phyloP scores from a whole-genome alignment of 345 rosid genomes.

The Salix koriyanagi region DNA sequence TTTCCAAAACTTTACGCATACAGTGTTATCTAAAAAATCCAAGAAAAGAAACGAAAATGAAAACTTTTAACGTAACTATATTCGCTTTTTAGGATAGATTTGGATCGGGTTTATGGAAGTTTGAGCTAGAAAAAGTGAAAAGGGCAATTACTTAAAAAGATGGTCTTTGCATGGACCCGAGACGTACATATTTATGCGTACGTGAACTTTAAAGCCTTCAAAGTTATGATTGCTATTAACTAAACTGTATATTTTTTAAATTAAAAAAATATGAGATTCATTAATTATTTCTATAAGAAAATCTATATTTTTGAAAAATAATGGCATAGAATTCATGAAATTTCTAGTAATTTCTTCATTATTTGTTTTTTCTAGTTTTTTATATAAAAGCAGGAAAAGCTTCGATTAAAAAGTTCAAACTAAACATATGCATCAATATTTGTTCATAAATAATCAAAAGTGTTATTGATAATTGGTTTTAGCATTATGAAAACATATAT shows the following conservation, averaged over 20 bases:
- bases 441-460: no score
- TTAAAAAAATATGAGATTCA: no score
- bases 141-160: slow-evolving; percentile 23
- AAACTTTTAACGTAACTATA: background rate
- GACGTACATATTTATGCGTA: slow-evolving; percentile 15
- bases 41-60: background rate
- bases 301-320: no score
- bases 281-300: no score
- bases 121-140: slow-evolving; percentile 22
- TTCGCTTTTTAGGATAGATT: background rate
- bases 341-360: no score
- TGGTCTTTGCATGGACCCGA: slow-evolving; percentile 48
- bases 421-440: background rate
- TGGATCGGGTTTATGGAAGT: slow-evolving; percentile 21
- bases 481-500: no score
- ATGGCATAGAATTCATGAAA: no score
- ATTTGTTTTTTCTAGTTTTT: no score
- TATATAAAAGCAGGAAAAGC: background rate
- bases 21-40: background rate
- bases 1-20: no score
- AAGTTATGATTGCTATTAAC: background rate
- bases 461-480: no score
- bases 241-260: no score
- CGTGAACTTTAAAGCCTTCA: slow-evolving; percentile 28
- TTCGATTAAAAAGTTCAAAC: background rate